Base-by-base conservation (phyloP, 2,329 filamentous ascomycete species). In the Fusarium guadeloupense region DNA sequence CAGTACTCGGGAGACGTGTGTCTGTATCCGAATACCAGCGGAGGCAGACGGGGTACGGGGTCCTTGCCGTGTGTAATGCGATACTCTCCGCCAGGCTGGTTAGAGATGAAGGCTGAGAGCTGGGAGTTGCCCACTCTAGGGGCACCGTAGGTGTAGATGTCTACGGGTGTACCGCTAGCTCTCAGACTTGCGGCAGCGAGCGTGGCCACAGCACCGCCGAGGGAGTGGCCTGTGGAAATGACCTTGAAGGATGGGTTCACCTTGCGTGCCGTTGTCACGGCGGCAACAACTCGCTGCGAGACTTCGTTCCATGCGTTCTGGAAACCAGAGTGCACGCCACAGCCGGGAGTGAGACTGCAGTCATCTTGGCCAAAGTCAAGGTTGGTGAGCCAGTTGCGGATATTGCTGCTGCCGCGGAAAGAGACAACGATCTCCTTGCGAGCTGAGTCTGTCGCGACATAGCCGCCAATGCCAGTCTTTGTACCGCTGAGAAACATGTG, bases 1-100 rank as follows among this genome's bases (percentile, higher is more conserved):
- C 85, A 91, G 75, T 87, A 91, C 78, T 92, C 90, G 2, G 89
- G 88, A 14, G 80, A 84, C n/a, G 85, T 83, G 73, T 92, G 89
- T 33, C 82, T 77, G 77, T 86, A 92, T 28, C 83, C 83, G 45
- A 89, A 72, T 39, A 83, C 46, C 53, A 85, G 74, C 10, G 87
- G 84, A 2, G 89, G 89, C 31, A 93, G 79, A 37, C 86, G 83
- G 0, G 90, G 87, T 2, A 92, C 84, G 1, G 88, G 86, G 71
- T 93, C 90, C 65, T 83, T 77, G 35, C 74, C 75, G 74, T 92
- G 89, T 2, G 89, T 92, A 45, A 91, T 78, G 60, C 89, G 86
- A 76, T 81, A 88, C 62, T 85, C 82, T 50, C 71, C 71, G 48
- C 84, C 83, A 2, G 75, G 54, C 64, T 88, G 85, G 41, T 66